Base-by-base conservation (phyloP, 1,139 yeast genomes). In the Candida sanyaensis region DNA sequence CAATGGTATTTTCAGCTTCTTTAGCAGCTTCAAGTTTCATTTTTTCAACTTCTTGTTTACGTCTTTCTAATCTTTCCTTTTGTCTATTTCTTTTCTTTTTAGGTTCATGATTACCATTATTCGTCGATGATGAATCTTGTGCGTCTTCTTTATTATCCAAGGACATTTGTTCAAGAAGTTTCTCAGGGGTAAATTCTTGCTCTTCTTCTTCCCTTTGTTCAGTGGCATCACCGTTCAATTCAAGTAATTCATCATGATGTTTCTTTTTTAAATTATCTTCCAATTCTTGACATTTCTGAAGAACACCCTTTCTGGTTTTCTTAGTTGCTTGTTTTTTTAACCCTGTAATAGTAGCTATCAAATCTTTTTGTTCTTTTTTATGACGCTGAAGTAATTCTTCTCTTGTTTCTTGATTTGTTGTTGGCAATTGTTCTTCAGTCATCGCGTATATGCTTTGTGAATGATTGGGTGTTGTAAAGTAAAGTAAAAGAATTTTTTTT, bases 261-360 rank as follows among this genome's bases (percentile, higher is more conserved):
- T 70, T 77, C 24, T 54, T 58, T 48, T 78, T 79, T 57, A 88
- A 61, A 8, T 75, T 80, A 2, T 68, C 68, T 58, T 88, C 89
- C 68, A 89, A 56, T 43, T 76, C 81, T 41, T 73, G 75, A 54
- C 92, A 85, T 58, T 78, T 79, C 48, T 73, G 73, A 54, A 72
- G 57, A 4, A 84, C 80, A 43, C 71, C 73, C 63, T 84, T 85
- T 57, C 88, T 79, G 41, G 86, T 88, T 49, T 90, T 84, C 63
- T 89, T 89, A 17, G 89, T 83, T 3, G 93, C 93, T 64, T 86
- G 93, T 58, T 89, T 88, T 69, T 86, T 88, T 75, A 90, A 68
- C 1, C 87, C 86, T 1, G 96, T 88, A 27, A 83, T 74, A 33
- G 80, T 77, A 10, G 87, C 84, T 21, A 80, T 73, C 51, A 89